Evolutionary conservation across 2,329 filamentous ascomycete genomes (phyloP), one percentile per base, ranked within the genome.

Genomic region (Phialophora tarda): DNA sequence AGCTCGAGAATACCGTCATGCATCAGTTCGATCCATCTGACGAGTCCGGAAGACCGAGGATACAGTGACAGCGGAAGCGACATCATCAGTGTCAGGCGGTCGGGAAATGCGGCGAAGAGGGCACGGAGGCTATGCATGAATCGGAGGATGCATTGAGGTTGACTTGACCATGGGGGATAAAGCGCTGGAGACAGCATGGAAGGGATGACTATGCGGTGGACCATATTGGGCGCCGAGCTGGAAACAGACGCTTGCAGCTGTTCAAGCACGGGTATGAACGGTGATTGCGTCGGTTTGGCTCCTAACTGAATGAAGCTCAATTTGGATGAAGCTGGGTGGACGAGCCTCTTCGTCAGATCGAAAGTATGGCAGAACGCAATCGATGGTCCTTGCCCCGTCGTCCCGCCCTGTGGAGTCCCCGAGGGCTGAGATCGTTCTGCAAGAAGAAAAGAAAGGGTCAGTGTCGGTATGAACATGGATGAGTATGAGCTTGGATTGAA

Each of bases 1-100:
- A 99, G 83, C 78, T 98, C 93, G 24, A 97, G 80, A 6, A 96
- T 91, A 4, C 92, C 92, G 74, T 99, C 95, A 70, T 84, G 88
- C 1, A 98, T 81, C 2, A 92, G 81, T 76, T 99, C 95, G 69
- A 93, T 89, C 91, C 92, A 97, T 57, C 92, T 87, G 11, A 91
- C 88, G 11, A 97, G 82, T 1, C 91, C 93, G 0, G 89, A 86
- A 23, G 81, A 83, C 14, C 94, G 87, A 1, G 93, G 91, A 75
- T 91, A 92, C 0, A 99, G 85, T 0, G 91, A 88, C 0, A 94
- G 81, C 0, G 94, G 93, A 0, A 98, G 78, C 0, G 92, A 93
- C 53, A 92, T 80, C 71, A 97, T 82, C 4, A 87, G 88, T 0
- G 90, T 92, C 4, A 94, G 78, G 21, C 87, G 88, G 1, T 81